These are phyloP conservation scores for Begonia peltatifolia DNA, from an alignment of 306 rosid species.

Conservation along the genomic window DNA sequence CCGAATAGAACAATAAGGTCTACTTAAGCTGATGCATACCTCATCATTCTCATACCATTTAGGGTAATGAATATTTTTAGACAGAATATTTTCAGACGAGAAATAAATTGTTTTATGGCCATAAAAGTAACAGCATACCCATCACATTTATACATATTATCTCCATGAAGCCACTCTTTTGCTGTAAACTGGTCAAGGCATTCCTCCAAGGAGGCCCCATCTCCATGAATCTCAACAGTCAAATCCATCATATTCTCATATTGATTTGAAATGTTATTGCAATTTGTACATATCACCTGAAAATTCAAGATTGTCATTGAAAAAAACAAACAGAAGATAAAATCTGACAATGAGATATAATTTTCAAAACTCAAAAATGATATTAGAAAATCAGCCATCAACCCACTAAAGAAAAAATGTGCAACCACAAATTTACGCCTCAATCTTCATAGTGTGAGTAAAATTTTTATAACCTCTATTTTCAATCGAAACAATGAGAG, in stretches of 20 bases:
- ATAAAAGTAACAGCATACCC: conserved; percentile 39
- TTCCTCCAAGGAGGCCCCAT: conserved; percentile 83
- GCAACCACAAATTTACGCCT: no score
- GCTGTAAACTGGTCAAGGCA: conserved; percentile 87
- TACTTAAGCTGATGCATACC: no score
- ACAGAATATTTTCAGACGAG: not conserved
- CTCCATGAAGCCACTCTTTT: conserved; percentile 82
- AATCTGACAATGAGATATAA: not conserved
- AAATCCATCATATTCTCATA: conserved; percentile 97
- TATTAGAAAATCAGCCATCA: not conserved
- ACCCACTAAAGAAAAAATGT: no score
- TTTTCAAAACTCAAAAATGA: not conserved
- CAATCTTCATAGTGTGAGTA: no score
- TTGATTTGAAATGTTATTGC: conserved; percentile 66
- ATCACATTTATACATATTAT: conserved; percentile 91
- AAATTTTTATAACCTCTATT: no score
- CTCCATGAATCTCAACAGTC: conserved; percentile 95
- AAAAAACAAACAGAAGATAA: conserved; percentile 10
- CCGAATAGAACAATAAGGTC: no score
- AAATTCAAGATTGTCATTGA: conserved; percentile 5
- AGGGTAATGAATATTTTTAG: not conserved
- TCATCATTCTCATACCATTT: not conserved
- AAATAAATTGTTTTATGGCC: not conserved
- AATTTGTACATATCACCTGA: conserved; percentile 78
- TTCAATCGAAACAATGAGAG: no score